A percentile compares a stretch with the other conserved stretches of the same genome.
Evolutionary conservation across 2,329 filamentous ascomycete species (phyloP).

Genomic region (Graphilbum ipis-grandicollis): DNA sequence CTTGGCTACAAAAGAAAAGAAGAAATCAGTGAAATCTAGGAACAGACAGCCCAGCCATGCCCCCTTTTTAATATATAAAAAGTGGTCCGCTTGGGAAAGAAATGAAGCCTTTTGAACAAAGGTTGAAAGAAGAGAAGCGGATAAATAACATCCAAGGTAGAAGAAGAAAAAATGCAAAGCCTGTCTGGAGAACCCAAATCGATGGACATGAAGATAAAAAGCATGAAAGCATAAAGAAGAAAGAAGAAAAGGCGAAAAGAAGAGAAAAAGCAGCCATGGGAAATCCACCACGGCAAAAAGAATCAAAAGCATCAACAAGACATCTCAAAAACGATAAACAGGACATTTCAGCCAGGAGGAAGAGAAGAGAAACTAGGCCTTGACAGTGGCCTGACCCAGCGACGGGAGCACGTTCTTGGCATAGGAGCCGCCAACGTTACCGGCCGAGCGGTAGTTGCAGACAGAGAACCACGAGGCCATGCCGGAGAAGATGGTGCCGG

Average conservation of each 20-base stretch:
- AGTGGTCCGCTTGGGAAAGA: too few species aligned
- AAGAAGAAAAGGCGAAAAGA: not conserved
- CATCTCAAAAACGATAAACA: too few species aligned
- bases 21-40: not conserved
- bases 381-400: constrained; percentile 16
- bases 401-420: constrained; percentile 30
- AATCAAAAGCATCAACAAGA: not conserved
- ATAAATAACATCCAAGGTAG: too few species aligned
- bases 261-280: not conserved
- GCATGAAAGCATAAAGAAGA: not conserved
- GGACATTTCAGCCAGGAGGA: too few species aligned
- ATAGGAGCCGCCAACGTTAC: constrained; percentile 33
- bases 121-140: too few species aligned
- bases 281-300: not conserved
- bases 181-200: too few species aligned
- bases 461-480: constrained; percentile 58
- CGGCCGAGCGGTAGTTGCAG: constrained; percentile 61
- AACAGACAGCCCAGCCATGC: not conserved
- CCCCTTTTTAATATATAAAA: not conserved
- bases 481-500: constrained; percentile 25
- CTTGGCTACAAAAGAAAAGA: not conserved
- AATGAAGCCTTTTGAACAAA: too few species aligned
- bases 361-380: constrained; percentile 3
- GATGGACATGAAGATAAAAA: too few species aligned
- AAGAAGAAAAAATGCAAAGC: too few species aligned